phyloP scores from a whole-genome alignment of 2,329 filamentous ascomycete genomes.

The Neoascochyta sp. region DNA sequence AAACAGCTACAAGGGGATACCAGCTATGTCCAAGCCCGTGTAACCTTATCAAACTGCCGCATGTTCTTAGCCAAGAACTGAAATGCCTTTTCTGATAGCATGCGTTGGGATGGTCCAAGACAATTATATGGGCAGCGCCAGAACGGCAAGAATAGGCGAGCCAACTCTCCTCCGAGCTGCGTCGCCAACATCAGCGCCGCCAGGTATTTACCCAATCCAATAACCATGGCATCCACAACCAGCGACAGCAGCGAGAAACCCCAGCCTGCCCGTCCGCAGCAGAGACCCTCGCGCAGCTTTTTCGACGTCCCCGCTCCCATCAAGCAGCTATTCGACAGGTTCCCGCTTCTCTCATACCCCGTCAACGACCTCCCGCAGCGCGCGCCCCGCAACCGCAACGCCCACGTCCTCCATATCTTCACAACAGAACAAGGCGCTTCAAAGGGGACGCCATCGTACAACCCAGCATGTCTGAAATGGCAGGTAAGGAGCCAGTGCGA shows the following conservation, averaged over 20 bases:
- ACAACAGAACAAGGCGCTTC: slow-evolving; percentile 60
- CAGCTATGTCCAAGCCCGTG: too few species aligned
- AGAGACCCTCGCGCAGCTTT: slow-evolving; percentile 21
- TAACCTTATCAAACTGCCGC: too few species aligned
- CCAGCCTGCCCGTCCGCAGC: slow-evolving; percentile 4
- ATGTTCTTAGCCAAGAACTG: too few species aligned
- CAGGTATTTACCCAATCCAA: slow-evolving; percentile 4
- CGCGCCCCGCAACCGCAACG: slow-evolving; percentile 46
- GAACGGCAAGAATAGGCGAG: slow-evolving; percentile 27
- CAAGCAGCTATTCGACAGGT: slow-evolving; percentile 76
- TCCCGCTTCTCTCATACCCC: slow-evolving; percentile 73
- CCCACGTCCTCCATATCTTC: slow-evolving; percentile 73
- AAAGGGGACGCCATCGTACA: slow-evolving; percentile 69
- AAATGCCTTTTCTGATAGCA: too few species aligned
- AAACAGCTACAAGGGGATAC: too few species aligned
- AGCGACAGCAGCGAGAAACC: slow-evolving; percentile 6
- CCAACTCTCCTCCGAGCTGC: slow-evolving; percentile 18
- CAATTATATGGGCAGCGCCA: not conserved
- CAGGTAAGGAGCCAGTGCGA: slow-evolving; percentile 60
- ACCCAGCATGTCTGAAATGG: slow-evolving; percentile 93
- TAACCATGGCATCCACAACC: slow-evolving; percentile 21
- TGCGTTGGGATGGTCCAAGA: too few species aligned
- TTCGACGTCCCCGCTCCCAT: slow-evolving; percentile 66
- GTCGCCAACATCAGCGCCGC: slow-evolving; percentile 20
- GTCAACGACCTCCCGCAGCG: slow-evolving; percentile 70